Evolutionary conservation across 2,329 filamentous ascomycete species (phyloP), one percentile per base, ranked within the genome.

Genomic region (Fusarium sublunatum): DNA sequence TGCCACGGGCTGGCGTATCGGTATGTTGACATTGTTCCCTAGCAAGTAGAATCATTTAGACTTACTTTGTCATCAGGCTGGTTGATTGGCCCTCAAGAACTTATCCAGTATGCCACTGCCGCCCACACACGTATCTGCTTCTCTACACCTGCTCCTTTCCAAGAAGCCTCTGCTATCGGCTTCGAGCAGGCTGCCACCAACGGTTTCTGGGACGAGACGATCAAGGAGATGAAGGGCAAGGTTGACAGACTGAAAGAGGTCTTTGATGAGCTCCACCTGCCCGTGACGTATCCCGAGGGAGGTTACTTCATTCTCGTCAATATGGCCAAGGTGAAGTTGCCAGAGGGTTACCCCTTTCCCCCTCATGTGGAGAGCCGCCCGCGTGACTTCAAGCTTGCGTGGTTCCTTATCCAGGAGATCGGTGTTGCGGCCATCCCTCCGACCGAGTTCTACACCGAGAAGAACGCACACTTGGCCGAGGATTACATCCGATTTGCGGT

Each of bases 301-400:
- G 95, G 95, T 19, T 99, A 99, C 81, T 99, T 99, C 74, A 92
- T 99, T 35, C 86, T 99, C 49, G 95, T 92, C 64, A 99, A 99
- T 80, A 89, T 98, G 83, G 83, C 86, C 54, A 93, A 94, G 74
- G 92, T 99, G 54, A 87, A 91, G 74, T 75, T 99, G 6, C 95
- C 95, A 0, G 84, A 83, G 5, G 88, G 88, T 74, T 99, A 98
- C 76, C 86, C 89, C 0, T 98, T 98, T 82, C 95, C 95, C 26
- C 83, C 89, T 2, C 92, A 97, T 73, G 94, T 99, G 32, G 91
- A 91, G 12, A 88, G 83, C 72, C 86, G 95, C 2, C 92, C 95
- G 24, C 84, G 95, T 28, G 95, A 99, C 76, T 99, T 98, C 80
- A 92, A 96, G 82, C 85, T 99, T 42, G 87, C 88, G 32, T 99